Evolutionary conservation across 139 green algal species (phyloP), one percentile per base, ranked within the genome.

Genomic region (Haematococcus lacustris): DNA sequence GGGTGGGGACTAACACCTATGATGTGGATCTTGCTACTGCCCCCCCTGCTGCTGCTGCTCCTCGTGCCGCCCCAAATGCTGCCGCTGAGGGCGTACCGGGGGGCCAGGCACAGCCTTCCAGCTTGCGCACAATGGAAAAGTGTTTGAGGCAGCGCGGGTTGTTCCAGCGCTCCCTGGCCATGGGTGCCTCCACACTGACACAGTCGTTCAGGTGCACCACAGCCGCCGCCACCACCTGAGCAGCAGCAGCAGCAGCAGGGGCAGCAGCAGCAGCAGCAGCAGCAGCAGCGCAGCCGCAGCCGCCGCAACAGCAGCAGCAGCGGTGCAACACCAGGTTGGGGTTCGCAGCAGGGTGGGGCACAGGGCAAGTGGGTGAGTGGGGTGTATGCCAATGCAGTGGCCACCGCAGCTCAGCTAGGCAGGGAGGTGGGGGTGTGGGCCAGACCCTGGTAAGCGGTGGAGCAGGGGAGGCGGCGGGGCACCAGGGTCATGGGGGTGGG

Each of bases 81-180:
- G n/a, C n/a, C n/a, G 47, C 47, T 57, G 21, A 57, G 47, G 47
- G 13, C 21, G 47, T 13, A 13, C 21, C 85, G 33, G 79, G 71
- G 0, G 90, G 90, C 84, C 90, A 96, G 34, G 87, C 79, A 38
- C 84, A 75, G 26, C 89, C 88, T 41, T 96, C 90, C 76, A 98
- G 87, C 60, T 86, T 85, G 51, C 93, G 77, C 57, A 98, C 85
- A 5, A 88, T 74, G 30, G 71, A 86, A 85, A 98, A 97, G 88
- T 95, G 88, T 39, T 84, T 78, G 64, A 97, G 84, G 33, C 83
- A 64, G 3, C 70, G 33, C 2, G 51, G 63, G 25, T 72, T 77
- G 73, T 85, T 91, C 92, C 92, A 97, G 67, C 88, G 76, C 30
- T 86, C 79, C 71, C 77, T 73, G 21, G 69, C 7, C 50, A 81